These are phyloP conservation scores for Arthromyces matolae DNA, from an alignment of 768 basidiomycete species.

Conservation along the genomic window DNA sequence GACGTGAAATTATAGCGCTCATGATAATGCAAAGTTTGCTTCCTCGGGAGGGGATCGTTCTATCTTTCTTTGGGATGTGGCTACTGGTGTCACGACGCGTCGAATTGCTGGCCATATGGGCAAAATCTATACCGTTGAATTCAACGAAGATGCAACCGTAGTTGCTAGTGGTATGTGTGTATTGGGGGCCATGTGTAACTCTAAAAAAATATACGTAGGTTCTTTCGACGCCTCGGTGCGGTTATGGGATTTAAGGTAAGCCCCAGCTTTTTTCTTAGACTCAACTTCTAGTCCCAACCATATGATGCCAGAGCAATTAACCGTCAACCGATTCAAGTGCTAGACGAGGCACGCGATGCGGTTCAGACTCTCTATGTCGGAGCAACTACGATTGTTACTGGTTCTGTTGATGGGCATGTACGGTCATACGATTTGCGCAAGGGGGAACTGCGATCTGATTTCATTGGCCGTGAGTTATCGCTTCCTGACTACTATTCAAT, in stretches of 20 bases:
- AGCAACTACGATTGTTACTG: constrained; percentile 64
- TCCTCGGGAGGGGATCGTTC: constrained; percentile 92
- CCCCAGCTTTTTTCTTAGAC: constrained; percentile 2
- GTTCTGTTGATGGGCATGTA: constrained; percentile 89
- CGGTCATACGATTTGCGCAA: constrained; percentile 94
- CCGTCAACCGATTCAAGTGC: constrained; percentile 83
- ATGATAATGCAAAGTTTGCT: constrained; percentile 93
- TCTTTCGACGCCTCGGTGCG: constrained; percentile 90
- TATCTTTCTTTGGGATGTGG: constrained; percentile 95
- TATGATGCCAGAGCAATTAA: constrained; percentile 50
- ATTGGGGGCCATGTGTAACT: neutral
- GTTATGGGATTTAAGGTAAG: constrained; percentile 88
- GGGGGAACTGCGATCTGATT: constrained; percentile 87
- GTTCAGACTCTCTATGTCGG: constrained; percentile 76
- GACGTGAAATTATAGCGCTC: constrained; percentile 46
- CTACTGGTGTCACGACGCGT: constrained; percentile 77
- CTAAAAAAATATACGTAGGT: constrained; percentile 40
- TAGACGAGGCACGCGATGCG: constrained; percentile 86
- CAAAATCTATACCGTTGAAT: constrained; percentile 86
- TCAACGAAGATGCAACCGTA: constrained; percentile 84
- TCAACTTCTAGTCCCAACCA: neutral
- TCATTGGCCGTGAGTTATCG: constrained; percentile 78
- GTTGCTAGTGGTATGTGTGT: constrained; percentile 72
- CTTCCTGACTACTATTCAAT: neutral
- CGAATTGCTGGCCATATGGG: constrained; percentile 87